Conservation (phyloP, 177 flowering plant genomes). For the Vitis hybrid region DNA sequence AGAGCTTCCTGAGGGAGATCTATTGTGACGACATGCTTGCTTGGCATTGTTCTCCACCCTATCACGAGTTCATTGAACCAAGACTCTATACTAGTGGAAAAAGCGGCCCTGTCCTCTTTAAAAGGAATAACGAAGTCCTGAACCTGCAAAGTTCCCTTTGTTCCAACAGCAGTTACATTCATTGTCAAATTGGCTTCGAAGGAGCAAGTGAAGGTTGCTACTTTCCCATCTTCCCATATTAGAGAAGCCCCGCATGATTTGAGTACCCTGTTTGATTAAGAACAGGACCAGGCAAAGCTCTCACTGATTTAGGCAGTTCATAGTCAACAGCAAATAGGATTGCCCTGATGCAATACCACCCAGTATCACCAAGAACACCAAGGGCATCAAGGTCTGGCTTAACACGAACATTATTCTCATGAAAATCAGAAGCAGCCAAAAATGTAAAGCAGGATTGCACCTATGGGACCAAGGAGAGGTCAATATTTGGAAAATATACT, state of each 20-base stretch:
- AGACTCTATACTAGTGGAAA: conserved; percentile 25
- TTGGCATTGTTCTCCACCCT: conserved; percentile 45
- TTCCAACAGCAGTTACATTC: no score
- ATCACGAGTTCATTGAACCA: conserved; percentile 32
- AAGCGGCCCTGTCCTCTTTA: conserved; percentile 38
- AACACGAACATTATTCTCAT: conserved; percentile 48
- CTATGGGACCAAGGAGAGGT: conserved; percentile 15
- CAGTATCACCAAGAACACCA: conserved; percentile 63
- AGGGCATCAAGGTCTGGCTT: conserved; percentile 57
- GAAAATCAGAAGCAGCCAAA: conserved; percentile 26
- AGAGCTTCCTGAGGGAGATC: conserved; percentile 53
- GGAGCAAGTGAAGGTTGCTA: no score
- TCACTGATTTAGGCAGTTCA: no score
- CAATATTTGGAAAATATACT: neutral
- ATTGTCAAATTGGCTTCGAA: no score
- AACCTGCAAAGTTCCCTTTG: no score
- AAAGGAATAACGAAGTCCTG: conserved; percentile 55
- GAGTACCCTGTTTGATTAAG: no score
- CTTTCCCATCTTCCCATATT: no score
- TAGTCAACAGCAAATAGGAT: conserved; percentile 70
- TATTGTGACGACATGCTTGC: conserved; percentile 14
- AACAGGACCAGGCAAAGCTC: no score
- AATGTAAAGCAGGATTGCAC: conserved; percentile 49
- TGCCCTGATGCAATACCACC: conserved; percentile 72
- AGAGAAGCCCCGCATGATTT: no score